Conservation (phyloP, 352 stramenopile species). For the Saprolegnia parasitica region DNA sequence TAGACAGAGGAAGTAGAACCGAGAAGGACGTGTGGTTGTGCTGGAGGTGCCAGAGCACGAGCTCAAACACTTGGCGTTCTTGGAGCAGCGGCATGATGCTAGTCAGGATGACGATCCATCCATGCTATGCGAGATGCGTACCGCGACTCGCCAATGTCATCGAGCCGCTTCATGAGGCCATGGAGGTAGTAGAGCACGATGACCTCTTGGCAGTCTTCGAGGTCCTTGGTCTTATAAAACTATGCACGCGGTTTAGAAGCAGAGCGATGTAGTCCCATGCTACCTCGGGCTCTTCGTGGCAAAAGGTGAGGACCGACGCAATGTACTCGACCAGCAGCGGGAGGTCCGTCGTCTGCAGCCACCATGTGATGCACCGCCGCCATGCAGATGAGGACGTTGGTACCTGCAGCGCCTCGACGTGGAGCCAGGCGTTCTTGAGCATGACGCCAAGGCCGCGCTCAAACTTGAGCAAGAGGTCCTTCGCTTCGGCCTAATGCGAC, state of each 20-base stretch:
- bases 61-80: constrained; percentile 70
- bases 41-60: constrained; percentile 76
- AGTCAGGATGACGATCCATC: background rate
- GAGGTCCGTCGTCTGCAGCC: constrained; percentile 76
- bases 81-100: constrained; percentile 83
- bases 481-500: constrained; percentile 45
- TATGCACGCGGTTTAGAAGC: constrained; percentile 30
- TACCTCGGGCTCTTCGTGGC: constrained; percentile 62
- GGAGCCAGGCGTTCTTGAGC: constrained; percentile 86
- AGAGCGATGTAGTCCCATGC: constrained; percentile 5
- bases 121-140: constrained; percentile 28
- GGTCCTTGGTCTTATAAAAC: constrained; percentile 67
- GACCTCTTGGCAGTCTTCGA: constrained; percentile 79
- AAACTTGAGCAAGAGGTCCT: constrained; percentile 75
- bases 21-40: constrained; percentile 40
- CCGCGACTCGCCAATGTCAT: constrained; percentile 79
- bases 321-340: constrained; percentile 87
- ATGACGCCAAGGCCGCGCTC: constrained; percentile 85
- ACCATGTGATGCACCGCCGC: too few species aligned
- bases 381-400: background rate
- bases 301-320: constrained; percentile 76
- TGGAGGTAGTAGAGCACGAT: constrained; percentile 85
- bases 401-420: constrained; percentile 84
- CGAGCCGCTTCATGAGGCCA: constrained; percentile 75
- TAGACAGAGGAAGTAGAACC: constrained; percentile 27